These are phyloP conservation scores for Zangia roseola DNA, from an alignment of 768 basidiomycete species.

Conservation along the genomic window DNA sequence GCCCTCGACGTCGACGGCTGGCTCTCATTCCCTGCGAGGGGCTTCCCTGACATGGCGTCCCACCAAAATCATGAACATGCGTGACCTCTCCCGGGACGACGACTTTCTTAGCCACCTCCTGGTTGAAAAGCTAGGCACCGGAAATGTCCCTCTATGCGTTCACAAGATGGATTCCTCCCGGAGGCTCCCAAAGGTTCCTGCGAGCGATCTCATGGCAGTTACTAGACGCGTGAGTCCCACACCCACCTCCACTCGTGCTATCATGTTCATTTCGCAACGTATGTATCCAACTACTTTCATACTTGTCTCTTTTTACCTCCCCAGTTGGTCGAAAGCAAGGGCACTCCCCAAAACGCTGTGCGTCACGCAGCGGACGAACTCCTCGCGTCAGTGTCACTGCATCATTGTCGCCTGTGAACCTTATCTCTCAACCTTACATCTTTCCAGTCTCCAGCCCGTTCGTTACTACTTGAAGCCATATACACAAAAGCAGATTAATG, in stretches of 20 bases:
- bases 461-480: conserved; percentile 75
- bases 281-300: conserved; percentile 22
- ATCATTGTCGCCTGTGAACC: conserved; percentile 14
- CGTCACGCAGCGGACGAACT: conserved; percentile 77
- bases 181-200: conserved; percentile 72
- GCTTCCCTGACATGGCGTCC: conserved; percentile 62
- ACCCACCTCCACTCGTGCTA: conserved; percentile 26
- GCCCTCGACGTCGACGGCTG: conserved; percentile 30
- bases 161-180: conserved; percentile 87
- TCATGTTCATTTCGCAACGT: conserved; percentile 23
- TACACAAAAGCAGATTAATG: conserved; percentile 84
- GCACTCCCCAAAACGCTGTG: conserved; percentile 54
- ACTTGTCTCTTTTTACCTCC: conserved; percentile 15
- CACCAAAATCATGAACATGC: conserved; percentile 89
- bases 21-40: conserved; percentile 21
- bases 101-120: conserved; percentile 89
- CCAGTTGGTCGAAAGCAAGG: conserved; percentile 61
- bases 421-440: conserved; percentile 12
- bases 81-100: conserved; percentile 87
- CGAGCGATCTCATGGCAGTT: conserved; percentile 63
- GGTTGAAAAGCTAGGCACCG: conserved; percentile 85
- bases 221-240: conserved; percentile 69
- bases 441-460: conserved; percentile 64
- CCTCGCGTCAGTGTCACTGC: conserved; percentile 55
- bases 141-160: conserved; percentile 74